Percentiles rank a stretch among this genome's conserved stretches.
These are phyloP conservation scores for Hericium erinaceus DNA, from an alignment of 768 basidiomycete genomes.

Conservation along the genomic window DNA sequence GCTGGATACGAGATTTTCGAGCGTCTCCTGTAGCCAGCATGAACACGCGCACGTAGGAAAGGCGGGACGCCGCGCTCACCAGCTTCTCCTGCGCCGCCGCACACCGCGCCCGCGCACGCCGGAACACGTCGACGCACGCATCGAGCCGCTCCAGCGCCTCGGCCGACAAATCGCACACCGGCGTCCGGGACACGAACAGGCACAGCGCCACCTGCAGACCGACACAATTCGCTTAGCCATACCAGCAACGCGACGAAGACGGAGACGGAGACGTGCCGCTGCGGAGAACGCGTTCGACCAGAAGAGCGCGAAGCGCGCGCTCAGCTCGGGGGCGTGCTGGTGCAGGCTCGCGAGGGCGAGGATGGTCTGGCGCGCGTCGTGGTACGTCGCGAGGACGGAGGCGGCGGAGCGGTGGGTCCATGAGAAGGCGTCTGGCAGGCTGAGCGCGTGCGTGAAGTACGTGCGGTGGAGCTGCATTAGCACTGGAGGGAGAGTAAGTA, in stretches of 20 bases:
- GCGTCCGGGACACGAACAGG: neutral
- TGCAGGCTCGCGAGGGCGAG: neutral
- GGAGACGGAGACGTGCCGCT: neutral
- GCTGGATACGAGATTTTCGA: too few species aligned
- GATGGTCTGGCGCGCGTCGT: neutral
- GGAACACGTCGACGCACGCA: neutral
- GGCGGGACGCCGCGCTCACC: neutral
- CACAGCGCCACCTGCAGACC: neutral
- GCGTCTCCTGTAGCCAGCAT: too few species aligned
- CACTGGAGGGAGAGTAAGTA: neutral
- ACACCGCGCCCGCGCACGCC: neutral
- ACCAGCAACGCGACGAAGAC: neutral
- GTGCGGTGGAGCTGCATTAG: neutral
- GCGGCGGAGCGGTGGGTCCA: neutral
- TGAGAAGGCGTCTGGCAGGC: neutral
- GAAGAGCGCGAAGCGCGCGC: neutral
- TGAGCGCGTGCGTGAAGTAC: neutral
- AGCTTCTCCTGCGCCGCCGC: neutral
- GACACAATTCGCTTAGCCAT: neutral
- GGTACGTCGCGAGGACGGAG: neutral
- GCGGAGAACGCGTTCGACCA: neutral
- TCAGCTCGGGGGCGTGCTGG: neutral
- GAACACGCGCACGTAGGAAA: too few species aligned
- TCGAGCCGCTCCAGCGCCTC: neutral
- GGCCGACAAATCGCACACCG: neutral